Base-by-base conservation (phyloP, 495 filamentous ascomycete species). In the Aspergillus baeticus region DNA sequence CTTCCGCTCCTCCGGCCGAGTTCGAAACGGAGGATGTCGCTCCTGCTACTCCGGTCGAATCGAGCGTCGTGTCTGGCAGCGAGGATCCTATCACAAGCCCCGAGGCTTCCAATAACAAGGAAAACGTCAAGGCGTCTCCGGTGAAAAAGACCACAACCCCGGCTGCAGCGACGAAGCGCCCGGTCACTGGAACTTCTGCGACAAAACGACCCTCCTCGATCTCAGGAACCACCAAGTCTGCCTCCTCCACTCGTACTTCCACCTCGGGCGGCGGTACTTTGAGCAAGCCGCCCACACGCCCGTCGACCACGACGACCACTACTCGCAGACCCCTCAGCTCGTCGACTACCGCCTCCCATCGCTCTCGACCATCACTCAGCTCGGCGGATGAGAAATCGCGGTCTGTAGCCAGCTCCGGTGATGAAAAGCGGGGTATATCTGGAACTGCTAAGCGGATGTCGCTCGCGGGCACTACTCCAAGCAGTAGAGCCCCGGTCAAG, bases 401-500 rank as follows among this genome's bases (percentile, higher is more conserved):
- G 4, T 77, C 72, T 14, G 59, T 75, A 49, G 68, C 70, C 13
- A 78, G 74, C 56, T 79, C 76, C 8, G 74, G 75, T 26, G 76
- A 79, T 54, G 76, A 79, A 51, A 76, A 68, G 58, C 69, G 67
- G 23, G 73, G 71, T 2, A 75, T 78, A 49, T 73, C 71, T 17
- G 61, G 70, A n/a, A 65, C 73, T 3, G 72, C 76, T 37, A 79
- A 79, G 62, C 71, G 76, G 33, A 77, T 77, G 74, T 79, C 76
- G 7, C 68, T 79, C 43, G 74, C 63, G 11, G 72, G 74, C 10
- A 73, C 62, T 15, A 46, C 70, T 0, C 64, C 70, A n/a, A 46
- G 41, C 22, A 71, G 67, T 8, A 66, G 72, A 1, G 65, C 75
- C 2, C 71, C 75, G 1, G 57, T 68, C 31, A 77, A 70, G 62